A percentile compares a stretch with the other conserved stretches of the same genome.
phyloP scores from a whole-genome alignment of 164 flowering plant species.

The Dillenia turbinata region DNA sequence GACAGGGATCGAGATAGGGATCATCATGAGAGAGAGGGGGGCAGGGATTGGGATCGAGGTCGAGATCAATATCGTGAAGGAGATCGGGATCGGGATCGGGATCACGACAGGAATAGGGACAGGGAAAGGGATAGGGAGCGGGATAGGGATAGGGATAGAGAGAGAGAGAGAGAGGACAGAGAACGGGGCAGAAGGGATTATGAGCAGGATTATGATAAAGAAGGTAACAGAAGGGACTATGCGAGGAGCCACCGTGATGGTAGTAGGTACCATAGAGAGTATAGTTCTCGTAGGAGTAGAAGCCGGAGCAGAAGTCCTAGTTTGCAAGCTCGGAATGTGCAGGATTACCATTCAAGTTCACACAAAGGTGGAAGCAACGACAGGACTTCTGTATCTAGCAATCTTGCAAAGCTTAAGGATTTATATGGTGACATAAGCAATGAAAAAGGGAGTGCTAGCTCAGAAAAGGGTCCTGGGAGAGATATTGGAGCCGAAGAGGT shows the following conservation, averaged over 20 bases:
- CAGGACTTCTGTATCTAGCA: slow-evolving; percentile 53
- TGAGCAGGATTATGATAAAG: slow-evolving; percentile 34
- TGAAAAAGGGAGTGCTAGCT: slow-evolving; percentile 27
- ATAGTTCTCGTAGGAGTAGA: slow-evolving; percentile 28
- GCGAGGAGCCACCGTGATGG: slow-evolving; percentile 34
- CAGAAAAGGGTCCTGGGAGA: slow-evolving; percentile 31
- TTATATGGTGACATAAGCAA: slow-evolving; percentile 67
- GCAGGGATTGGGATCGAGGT: slow-evolving; percentile 18
- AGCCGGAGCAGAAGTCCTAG: slow-evolving; percentile 64
- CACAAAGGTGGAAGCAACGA: slow-evolving; percentile 43
- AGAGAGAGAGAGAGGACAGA: slow-evolving; percentile 19
- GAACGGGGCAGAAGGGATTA: slow-evolving; percentile 18
- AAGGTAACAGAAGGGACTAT: slow-evolving; percentile 39
- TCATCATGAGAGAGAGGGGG: slow-evolving; percentile 15
- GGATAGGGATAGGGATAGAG: slow-evolving; percentile 15
- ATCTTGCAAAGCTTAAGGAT: slow-evolving; percentile 83
- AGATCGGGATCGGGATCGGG: slow-evolving; percentile 22
- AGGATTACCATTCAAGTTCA: slow-evolving; percentile 37
- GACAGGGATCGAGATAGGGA: slow-evolving; percentile 34
- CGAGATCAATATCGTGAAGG: slow-evolving; percentile 20
- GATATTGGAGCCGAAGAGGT: slow-evolving; percentile 72
- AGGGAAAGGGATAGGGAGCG: background rate
- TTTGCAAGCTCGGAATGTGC: slow-evolving; percentile 25
- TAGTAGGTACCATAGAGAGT: slow-evolving; percentile 33
- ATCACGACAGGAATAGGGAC: slow-evolving; percentile 14